Evolutionary conservation across 2,329 filamentous ascomycete species (phyloP), one percentile per base, ranked within the genome.

Genomic region (Paraconiothyrium brasiliense): DNA sequence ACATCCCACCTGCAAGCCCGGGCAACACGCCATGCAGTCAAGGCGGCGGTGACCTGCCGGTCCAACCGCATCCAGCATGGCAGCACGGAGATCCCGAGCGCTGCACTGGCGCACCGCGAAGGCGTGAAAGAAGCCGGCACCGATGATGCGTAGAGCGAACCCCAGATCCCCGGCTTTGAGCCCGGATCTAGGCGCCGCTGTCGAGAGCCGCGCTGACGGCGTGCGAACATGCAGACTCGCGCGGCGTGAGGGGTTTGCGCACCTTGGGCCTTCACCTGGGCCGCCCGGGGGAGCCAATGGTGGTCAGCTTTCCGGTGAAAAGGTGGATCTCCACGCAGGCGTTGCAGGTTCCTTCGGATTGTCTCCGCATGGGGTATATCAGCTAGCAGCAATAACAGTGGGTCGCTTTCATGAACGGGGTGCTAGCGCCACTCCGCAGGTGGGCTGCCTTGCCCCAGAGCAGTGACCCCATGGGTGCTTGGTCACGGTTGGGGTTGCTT

Each of bases 291-390:
- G 13, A 11, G 22, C 27, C 54, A 47, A 56, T 37, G 20, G 30
- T 35, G 54, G n/a, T 30, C 35, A 10, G 11, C 8, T 13, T 52
- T 14, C 24, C 34, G 20, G 50, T 22, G 22, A 32, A 32, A 41
- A 22, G 24, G 41, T 56, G 54, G 54, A 56, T 30, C 54, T 4
- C 5, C 51, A 10, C n/a, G 7, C 47, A 11, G 24, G 1, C 8
- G 37, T 27, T 47, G 54, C 54, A 48, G 43, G 34, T 50, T 57
- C 43, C 48, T 35, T 57, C 55, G 46, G 32, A 35, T 43, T 50
- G 43, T 57, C 55, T 57, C 55, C 55, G 55, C 55, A 57, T 57
- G 55, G 46, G 55, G 54, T 48, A 48, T 48, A 49, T 41, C 54
- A 55, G 30, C 34, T 52, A 52, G 24, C 49, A 27, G n/a, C 49